These are phyloP conservation scores for Cladobotryum protrusum DNA, from an alignment of 2,329 filamentous ascomycete species.

Conservation along the genomic window DNA sequence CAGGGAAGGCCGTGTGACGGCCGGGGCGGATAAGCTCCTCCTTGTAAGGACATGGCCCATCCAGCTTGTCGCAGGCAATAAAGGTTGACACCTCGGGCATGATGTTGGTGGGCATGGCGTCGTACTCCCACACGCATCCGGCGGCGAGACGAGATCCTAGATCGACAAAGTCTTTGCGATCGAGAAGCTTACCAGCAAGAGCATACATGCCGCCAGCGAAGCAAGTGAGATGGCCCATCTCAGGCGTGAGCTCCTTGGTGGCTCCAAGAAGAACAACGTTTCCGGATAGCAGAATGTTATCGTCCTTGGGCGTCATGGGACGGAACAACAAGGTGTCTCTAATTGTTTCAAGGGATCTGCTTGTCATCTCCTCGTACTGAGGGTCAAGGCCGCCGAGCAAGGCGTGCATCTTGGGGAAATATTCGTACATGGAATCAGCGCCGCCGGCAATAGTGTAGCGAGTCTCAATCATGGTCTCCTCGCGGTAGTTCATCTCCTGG, in stretches of 20 bases:
- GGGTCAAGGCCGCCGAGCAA: conserved; percentile 60
- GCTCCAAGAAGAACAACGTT: conserved; percentile 26
- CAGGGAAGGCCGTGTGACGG: conserved; percentile 26
- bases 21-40: conserved; percentile 17
- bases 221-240: conserved; percentile 58
- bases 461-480: conserved; percentile 36
- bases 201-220: conserved; percentile 67
- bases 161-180: conserved; percentile 38
- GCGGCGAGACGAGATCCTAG: conserved; percentile 43
- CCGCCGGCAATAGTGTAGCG: conserved; percentile 40
- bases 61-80: conserved; percentile 29
- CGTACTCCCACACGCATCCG: conserved; percentile 51
- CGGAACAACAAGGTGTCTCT: conserved; percentile 60
- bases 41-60: conserved; percentile 31
- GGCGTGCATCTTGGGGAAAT: conserved; percentile 51
- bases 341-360: conserved; percentile 53
- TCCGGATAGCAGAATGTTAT: conserved; percentile 55
- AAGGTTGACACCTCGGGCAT: conserved; percentile 46
- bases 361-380: conserved; percentile 61
- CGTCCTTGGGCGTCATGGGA: conserved; percentile 55
- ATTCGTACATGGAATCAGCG: conserved; percentile 51
- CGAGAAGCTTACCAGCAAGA: conserved; percentile 57
- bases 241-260: conserved; percentile 24
- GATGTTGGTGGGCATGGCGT: conserved; percentile 42
- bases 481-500: conserved; percentile 54